These are phyloP conservation scores for Pseudonectria foliicola DNA, from an alignment of 2,329 filamentous ascomycete genomes.

Conservation along the genomic window DNA sequence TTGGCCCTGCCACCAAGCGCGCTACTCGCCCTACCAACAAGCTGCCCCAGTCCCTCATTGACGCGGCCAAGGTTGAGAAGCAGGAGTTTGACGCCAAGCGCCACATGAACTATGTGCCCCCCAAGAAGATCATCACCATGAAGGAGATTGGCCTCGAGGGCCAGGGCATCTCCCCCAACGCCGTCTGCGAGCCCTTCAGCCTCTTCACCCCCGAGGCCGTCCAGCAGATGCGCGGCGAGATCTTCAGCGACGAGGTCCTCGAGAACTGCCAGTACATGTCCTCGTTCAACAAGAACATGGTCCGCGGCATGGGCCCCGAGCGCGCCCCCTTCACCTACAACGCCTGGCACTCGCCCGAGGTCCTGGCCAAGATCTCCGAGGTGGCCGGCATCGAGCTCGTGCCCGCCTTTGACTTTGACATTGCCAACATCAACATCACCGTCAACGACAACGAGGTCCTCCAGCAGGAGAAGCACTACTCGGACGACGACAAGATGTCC, in stretches of 20 bases:
- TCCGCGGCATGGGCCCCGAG: constrained; percentile 39
- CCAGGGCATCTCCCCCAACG: constrained; percentile 52
- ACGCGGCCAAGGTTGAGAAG: constrained; percentile 10
- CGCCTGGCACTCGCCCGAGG: constrained; percentile 34
- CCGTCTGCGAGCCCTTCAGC: constrained; percentile 57
- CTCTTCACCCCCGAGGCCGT: constrained; percentile 57
- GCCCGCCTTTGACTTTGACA: constrained; percentile 46
- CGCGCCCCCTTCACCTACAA: constrained; percentile 54
- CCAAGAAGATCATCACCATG: constrained; percentile 50
- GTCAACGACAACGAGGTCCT: constrained; percentile 36
- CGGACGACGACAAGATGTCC: constrained; percentile 36
- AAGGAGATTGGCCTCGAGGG: constrained; percentile 51
- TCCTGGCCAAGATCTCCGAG: constrained; percentile 39
- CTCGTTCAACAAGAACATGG: constrained; percentile 42
- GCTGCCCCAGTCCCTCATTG: constrained; percentile 22
- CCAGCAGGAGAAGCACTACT: constrained; percentile 19
- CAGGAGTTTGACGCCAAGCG: constrained; percentile 42
- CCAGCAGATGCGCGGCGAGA: constrained; percentile 53
- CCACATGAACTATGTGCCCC: constrained; percentile 46
- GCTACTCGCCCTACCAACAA: constrained; percentile 18
- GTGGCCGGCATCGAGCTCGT: constrained; percentile 49
- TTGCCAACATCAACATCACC: constrained; percentile 46
- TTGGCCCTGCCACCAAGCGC: constrained; percentile 21
- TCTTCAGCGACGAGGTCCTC: constrained; percentile 49
- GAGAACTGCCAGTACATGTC: constrained; percentile 48